These are phyloP conservation scores for Lentinula raphanica DNA, from an alignment of 768 basidiomycete species.

Conservation along the genomic window DNA sequence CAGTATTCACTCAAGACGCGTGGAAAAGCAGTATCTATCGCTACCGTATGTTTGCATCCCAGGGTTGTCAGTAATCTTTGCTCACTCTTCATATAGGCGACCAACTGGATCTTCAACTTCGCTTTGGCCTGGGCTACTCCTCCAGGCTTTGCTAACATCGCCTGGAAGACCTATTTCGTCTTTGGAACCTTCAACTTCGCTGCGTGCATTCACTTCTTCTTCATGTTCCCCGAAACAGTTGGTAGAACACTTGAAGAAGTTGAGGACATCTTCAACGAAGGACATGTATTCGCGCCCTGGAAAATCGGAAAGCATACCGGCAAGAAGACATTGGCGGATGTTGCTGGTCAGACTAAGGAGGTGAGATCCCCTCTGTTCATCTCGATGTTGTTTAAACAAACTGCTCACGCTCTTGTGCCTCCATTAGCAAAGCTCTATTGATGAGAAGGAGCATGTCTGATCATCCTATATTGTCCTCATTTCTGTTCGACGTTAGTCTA, in stretches of 20 bases:
- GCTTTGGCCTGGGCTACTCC: conserved; percentile 74
- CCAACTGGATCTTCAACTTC: conserved; percentile 68
- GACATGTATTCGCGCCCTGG: conserved; percentile 70
- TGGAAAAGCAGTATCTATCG: conserved; percentile 49
- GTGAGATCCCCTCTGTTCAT: not conserved
- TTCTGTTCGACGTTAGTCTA: not conserved
- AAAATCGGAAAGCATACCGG: conserved; percentile 56
- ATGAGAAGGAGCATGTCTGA: conserved; percentile 6
- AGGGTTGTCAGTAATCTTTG: not conserved
- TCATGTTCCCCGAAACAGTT: conserved; percentile 79
- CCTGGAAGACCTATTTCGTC: conserved; percentile 74
- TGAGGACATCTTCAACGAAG: conserved; percentile 70
- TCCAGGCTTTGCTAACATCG: conserved; percentile 59
- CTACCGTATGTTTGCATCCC: conserved; percentile 35
- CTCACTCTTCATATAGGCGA: conserved; percentile 12
- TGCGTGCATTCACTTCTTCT: conserved; percentile 64
- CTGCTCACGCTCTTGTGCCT: not conserved
- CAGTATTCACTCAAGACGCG: conserved; percentile 59
- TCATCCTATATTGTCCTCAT: not conserved
- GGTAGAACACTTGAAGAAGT: conserved; percentile 73
- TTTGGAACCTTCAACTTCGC: conserved; percentile 75
- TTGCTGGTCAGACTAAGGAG: conserved; percentile 20
- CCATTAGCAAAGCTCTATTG: not conserved
- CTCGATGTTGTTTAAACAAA: not conserved
- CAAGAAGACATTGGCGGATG: conserved; percentile 52